Conservation (phyloP, 192 early-diverging fungal species). For the Coemansia reversa region DNA sequence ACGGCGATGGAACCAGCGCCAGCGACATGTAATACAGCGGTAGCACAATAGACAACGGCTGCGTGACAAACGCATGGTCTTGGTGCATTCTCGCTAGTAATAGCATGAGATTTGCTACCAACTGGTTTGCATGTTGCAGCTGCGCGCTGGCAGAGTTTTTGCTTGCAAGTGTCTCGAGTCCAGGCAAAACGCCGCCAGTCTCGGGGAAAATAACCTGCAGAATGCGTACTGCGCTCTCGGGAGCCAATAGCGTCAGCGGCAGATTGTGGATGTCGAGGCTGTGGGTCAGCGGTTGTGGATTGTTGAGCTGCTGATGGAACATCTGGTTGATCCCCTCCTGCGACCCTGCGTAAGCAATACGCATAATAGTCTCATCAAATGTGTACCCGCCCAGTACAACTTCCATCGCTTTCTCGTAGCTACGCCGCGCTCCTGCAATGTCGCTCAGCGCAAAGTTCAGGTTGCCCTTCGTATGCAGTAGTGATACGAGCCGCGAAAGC, state of each 20-base stretch:
- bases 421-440: slow-evolving; percentile 64
- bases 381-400: slow-evolving; percentile 61
- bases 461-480: slow-evolving; percentile 87
- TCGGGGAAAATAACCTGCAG: slow-evolving; percentile 59
- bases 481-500: slow-evolving; percentile 70
- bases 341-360: slow-evolving; percentile 45
- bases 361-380: slow-evolving; percentile 51
- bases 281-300: slow-evolving; percentile 26
- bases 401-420: slow-evolving; percentile 83
- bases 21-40: slow-evolving; percentile 84
- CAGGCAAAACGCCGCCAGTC: slow-evolving; percentile 68
- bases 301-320: slow-evolving; percentile 42
- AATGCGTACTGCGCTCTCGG: slow-evolving; percentile 63
- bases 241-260: slow-evolving; percentile 62
- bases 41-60: slow-evolving; percentile 67
- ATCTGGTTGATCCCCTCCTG: slow-evolving; percentile 44
- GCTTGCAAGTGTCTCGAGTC: slow-evolving; percentile 47
- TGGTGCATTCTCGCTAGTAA: slow-evolving; percentile 88
- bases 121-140: slow-evolving; percentile 53
- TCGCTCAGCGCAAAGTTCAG: slow-evolving; percentile 76
- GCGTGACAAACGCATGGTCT: slow-evolving; percentile 62
- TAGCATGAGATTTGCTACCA: slow-evolving; percentile 61
- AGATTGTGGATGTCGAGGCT: slow-evolving; percentile 30
- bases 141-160: slow-evolving; percentile 48
- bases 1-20: slow-evolving; percentile 76